phyloP scores from a whole-genome alignment of 768 basidiomycete species.

The Podaxis sp. region DNA sequence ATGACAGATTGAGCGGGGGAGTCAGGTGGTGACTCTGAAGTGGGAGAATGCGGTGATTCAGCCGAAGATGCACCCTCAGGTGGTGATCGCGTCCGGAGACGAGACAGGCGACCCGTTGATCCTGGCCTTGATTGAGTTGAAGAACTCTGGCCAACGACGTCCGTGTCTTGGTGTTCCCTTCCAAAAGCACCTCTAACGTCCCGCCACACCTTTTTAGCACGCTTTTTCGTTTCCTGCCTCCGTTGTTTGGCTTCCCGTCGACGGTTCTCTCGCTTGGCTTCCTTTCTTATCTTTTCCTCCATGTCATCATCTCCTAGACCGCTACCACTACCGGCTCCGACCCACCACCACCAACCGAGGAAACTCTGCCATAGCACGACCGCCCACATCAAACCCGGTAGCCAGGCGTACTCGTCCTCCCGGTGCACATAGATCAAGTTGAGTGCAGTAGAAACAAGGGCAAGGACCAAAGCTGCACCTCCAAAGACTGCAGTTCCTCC shows the following conservation, averaged over 20 bases:
- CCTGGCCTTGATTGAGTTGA: conserved; percentile 5
- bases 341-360: conserved; percentile 99
- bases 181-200: conserved; percentile 56
- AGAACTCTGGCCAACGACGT: conserved; percentile 1
- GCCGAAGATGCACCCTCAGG: background rate
- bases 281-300: conserved; percentile 56
- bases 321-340: conserved; percentile 85
- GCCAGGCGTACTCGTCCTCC: conserved; percentile 88
- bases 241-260: conserved; percentile 46
- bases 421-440: conserved; percentile 85
- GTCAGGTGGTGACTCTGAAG: conserved; percentile 1
- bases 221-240: conserved; percentile 49
- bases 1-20: conserved; percentile 12
- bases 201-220: conserved; percentile 56
- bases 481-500: conserved; percentile 97
- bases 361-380: conserved; percentile 97
- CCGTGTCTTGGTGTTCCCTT: conserved; percentile 9
- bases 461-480: conserved; percentile 77
- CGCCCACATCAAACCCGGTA: conserved; percentile 86
- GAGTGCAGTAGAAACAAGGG: conserved; percentile 78
- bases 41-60: background rate
- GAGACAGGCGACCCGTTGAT: conserved; percentile 1
- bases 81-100: conserved; percentile 10
- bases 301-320: conserved; percentile 52
- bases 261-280: conserved; percentile 55